Evolutionary conservation across 345 rosid genomes (phyloP).

Genomic region (Eucalyptus tenuipes): DNA sequence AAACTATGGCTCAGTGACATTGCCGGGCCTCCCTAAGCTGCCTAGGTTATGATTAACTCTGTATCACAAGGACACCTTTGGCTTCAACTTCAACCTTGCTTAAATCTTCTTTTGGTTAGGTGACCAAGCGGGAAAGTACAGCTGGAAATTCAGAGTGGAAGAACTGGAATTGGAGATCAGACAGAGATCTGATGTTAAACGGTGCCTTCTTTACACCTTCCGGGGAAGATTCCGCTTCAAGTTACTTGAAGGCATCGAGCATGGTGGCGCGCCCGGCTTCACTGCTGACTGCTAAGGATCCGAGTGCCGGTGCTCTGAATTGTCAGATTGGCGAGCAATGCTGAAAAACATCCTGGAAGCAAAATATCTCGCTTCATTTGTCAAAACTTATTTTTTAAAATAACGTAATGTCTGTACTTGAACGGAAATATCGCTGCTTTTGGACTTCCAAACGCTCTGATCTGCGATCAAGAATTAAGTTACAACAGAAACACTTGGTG

Average conservation of each 20-base stretch:
- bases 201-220: conserved; percentile 55
- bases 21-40: neutral
- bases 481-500: neutral
- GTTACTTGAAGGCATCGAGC: conserved; percentile 49
- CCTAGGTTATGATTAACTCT: neutral
- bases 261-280: conserved; percentile 58
- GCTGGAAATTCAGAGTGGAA: conserved; percentile 24
- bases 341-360: conserved; percentile 1
- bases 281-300: conserved; percentile 16
- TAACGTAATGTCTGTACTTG: neutral
- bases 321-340: conserved; percentile 38
- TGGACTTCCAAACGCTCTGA: neutral
- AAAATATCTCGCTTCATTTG: neutral
- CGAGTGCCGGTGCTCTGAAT: conserved; percentile 29
- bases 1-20: neutral
- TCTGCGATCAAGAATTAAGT: neutral
- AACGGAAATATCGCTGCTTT: neutral
- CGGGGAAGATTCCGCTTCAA: conserved; percentile 30
- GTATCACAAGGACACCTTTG: neutral
- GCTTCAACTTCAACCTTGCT: neutral
- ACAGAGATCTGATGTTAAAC: conserved; percentile 46
- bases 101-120: conserved; percentile 9
- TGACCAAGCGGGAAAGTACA: conserved; percentile 38
- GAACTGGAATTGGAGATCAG: conserved; percentile 67
- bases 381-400: neutral